Evolutionary conservation across 371 early-diverging fungal species (phyloP).

Genomic region (Rhizopus stolonifer): DNA sequence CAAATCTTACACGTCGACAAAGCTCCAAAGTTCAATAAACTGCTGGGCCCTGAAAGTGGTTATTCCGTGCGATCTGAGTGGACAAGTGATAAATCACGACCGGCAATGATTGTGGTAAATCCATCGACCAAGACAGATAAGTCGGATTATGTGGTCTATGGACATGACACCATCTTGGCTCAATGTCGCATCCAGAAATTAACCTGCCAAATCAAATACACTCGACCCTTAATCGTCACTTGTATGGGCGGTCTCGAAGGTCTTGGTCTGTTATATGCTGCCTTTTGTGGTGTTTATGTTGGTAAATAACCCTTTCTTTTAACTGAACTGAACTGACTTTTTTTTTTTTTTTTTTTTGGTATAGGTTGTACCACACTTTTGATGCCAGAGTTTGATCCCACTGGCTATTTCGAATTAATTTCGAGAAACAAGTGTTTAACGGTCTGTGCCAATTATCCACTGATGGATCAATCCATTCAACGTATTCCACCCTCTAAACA

Average conservation of each 20-base stretch:
- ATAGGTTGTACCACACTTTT: constrained; percentile 56
- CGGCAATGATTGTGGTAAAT: constrained; percentile 54
- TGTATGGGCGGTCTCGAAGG: constrained; percentile 65
- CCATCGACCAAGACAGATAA: constrained; percentile 32
- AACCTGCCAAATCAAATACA: constrained; percentile 65
- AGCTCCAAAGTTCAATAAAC: constrained; percentile 49
- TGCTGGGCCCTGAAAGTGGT: constrained; percentile 53
- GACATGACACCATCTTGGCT: constrained; percentile 64
- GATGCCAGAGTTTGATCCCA: constrained; percentile 58
- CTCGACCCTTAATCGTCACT: constrained; percentile 59
- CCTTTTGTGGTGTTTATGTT: constrained; percentile 69
- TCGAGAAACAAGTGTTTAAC: constrained; percentile 59
- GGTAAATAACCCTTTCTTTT: no score
- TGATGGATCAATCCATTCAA: constrained; percentile 71
- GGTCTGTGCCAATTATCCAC: constrained; percentile 60
- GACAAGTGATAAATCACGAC: constrained; percentile 21
- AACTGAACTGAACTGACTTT: constrained; percentile 11
- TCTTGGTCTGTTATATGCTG: constrained; percentile 69
- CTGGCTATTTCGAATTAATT: constrained; percentile 64
- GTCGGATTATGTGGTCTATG: constrained; percentile 55
- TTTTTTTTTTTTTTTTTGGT: constrained; percentile 5
- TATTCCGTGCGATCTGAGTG: constrained; percentile 40
- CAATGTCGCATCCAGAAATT: constrained; percentile 77
- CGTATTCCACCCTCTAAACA: constrained; percentile 33
- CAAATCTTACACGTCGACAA: constrained; percentile 48